Evolutionary conservation across 192 early-diverging fungal species (phyloP).

Genomic region (Blastocladiella britannica): DNA sequence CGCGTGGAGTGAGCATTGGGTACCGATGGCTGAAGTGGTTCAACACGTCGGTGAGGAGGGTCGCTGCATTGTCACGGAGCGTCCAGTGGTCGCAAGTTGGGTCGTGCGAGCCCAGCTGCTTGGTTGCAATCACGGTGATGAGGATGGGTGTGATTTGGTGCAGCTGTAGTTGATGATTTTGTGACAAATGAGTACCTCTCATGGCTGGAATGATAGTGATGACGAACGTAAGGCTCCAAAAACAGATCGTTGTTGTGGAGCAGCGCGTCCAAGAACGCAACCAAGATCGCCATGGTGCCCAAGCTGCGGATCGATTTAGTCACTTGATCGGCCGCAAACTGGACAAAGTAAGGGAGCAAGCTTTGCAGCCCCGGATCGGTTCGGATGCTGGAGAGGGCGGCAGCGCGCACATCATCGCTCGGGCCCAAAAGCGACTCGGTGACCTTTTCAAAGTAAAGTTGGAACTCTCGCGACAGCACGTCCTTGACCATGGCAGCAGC

Average conservation of each 20-base stretch:
- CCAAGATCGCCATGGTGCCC: conserved; percentile 43
- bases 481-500: conserved; percentile 44
- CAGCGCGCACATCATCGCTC: conserved; percentile 40
- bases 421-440: conserved; percentile 51
- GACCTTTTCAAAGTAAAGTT: conserved; percentile 84
- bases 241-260: background rate
- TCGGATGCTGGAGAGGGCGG: conserved; percentile 62
- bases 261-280: conserved; percentile 35
- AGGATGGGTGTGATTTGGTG: conserved; percentile 89
- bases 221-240: background rate
- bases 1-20: conserved; percentile 67
- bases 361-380: conserved; percentile 87
- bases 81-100: conserved; percentile 60
- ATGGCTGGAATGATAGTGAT: background rate
- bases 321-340: conserved; percentile 70
- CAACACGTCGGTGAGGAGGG: conserved; percentile 52
- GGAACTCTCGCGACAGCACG: conserved; percentile 76
- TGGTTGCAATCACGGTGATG: conserved; percentile 78
- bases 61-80: conserved; percentile 54
- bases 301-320: conserved; percentile 43
- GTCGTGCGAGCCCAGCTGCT: conserved; percentile 45
- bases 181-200: background rate
- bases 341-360: conserved; percentile 83
- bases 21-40: conserved; percentile 55
- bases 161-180: conserved; percentile 26